These are phyloP conservation scores for Evernia prunastri DNA, from an alignment of 495 filamentous ascomycete species.

Conservation along the genomic window DNA sequence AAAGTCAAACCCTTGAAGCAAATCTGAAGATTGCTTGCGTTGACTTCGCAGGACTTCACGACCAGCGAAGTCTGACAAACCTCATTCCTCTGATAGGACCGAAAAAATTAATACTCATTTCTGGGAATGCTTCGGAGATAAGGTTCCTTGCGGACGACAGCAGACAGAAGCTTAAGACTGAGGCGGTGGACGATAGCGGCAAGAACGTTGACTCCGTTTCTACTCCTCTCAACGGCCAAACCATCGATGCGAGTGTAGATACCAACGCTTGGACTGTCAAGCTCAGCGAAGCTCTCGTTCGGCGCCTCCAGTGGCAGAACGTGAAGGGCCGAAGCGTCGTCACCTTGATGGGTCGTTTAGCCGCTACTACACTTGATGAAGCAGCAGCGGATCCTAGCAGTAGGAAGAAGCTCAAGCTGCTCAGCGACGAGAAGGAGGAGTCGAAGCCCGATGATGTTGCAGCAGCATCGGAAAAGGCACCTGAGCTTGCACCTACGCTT, in stretches of 20 bases:
- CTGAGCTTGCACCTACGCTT: constrained; percentile 52
- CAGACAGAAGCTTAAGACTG: constrained; percentile 59
- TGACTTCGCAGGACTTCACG: constrained; percentile 88
- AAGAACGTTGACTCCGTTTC: constrained; percentile 55
- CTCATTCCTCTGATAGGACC: constrained; percentile 91
- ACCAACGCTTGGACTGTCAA: constrained; percentile 97
- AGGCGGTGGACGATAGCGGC: constrained; percentile 37
- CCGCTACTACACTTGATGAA: constrained; percentile 32
- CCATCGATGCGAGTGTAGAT: constrained; percentile 86
- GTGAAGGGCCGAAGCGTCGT: constrained; percentile 84
- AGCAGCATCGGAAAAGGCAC: constrained; percentile 25
- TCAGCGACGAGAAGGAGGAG: constrained; percentile 38
- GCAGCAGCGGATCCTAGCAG: constrained; percentile 34
- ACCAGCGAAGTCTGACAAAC: constrained; percentile 88
- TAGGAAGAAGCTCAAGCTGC: constrained; percentile 64
- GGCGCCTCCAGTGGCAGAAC: constrained; percentile 87
- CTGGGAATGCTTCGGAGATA: constrained; percentile 73
- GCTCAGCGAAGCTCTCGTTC: constrained; percentile 73
- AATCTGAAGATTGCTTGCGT: constrained; percentile 75
- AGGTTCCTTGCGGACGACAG: constrained; percentile 70
- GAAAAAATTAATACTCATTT: constrained; percentile 83
- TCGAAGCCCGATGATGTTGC: constrained; percentile 29
- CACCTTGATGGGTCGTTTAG: constrained; percentile 66
- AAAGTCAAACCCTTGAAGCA: constrained; percentile 53
- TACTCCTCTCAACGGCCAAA: constrained; percentile 63